Evolutionary conservation across 1,284 basidiomycete genomes (phyloP), one percentile per base, ranked within the genome.

Genomic region (Trametes versicolor): DNA sequence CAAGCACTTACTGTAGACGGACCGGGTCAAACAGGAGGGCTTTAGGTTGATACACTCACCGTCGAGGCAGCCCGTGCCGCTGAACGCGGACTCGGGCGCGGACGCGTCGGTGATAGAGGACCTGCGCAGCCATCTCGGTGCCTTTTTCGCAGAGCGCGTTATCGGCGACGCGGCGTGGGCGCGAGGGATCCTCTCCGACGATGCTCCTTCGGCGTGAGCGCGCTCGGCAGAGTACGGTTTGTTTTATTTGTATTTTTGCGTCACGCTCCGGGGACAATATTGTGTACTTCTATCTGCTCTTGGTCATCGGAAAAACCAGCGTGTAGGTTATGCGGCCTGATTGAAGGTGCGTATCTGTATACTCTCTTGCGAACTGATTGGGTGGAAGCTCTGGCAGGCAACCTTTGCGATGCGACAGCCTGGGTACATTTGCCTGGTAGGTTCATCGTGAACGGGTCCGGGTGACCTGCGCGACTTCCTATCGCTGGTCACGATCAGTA

Each of bases 131-230:
- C 73, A 83, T 1, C 68, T 93, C 9, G 92, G 92, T 12, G 82
- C 83, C 25, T 85, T 84, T 64, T 91, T 93, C 70, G 84, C 88
- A 2, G 81, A 83, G 51, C 79, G 80, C 57, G 72, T 93, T 15
- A 71, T 82, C 34, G 80, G 76, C 25, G 90, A 92, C 72, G 81
- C 83, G 12, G 79, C 77, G 13, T 92, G 91, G 90, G 87, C 87
- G 13, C 72, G 80, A 63, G 84, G 84, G 27, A 80, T 91, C 17
- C 72, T 89, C n/a, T 81, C 83, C 27, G 75, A 72, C 34, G 70
- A 70, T 43, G 56, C 57, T 4, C 56, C 67, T 12, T 39, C 32
- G 4, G 15, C 61, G 52, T 54, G 60, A 55, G 9, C 23, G 34
- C 39, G 12, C 32, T 55, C 53, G 39, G 47, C 57, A 52, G 41